Base-by-base conservation (phyloP, 148 eudicot genomes). In the Suaeda aralocaspica region DNA sequence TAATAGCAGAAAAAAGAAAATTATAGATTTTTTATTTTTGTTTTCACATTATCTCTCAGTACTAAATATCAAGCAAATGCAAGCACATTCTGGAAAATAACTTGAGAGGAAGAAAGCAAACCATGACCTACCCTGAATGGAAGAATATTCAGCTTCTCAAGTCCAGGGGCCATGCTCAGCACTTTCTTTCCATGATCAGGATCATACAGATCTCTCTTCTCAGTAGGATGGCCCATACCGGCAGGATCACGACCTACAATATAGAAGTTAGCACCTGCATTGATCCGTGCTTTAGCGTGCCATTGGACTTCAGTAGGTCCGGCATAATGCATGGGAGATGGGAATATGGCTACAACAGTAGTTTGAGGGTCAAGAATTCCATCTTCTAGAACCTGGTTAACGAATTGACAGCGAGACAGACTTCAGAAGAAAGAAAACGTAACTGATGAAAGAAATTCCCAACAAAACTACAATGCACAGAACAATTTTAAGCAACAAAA, bases 231-330 rank as follows among this genome's bases (percentile, higher is more conserved):
- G 68, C 87, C 87, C 91, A 91, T 91, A 59, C 93, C 96, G 50
- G 96, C 96, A 45, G 96, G 96, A 77, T 91, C 96, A 69, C 93
- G 93, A 30, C 93, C 96, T 6, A 91, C 96, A 25, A 91, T 91
- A 65, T 91, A 91, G 76, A 91, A 91, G 72, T 91, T 91, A 28
- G 93, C 96, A 75, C 93, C 93, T 22, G 96, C 96, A 79, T 91
- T 91, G 46, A 91, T 86, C 53, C 96, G 74, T 73, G 93, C 96
- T 80, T 91, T 91, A 59, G 96, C 96, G 78, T 91, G 96, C 96
- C 93, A 91, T 60, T 91, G 96, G 48, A 91, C 96, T 84, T 91
- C 96, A 39, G 91, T 91, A 66, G 93, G 96, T 45, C 96, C 96
- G 21, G 91, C 96, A 81, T 91, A 91, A 79, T 88, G 96, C 96